These are phyloP conservation scores for Dothistroma septosporum DNA, from an alignment of 2,329 filamentous ascomycete species.

Conservation along the genomic window DNA sequence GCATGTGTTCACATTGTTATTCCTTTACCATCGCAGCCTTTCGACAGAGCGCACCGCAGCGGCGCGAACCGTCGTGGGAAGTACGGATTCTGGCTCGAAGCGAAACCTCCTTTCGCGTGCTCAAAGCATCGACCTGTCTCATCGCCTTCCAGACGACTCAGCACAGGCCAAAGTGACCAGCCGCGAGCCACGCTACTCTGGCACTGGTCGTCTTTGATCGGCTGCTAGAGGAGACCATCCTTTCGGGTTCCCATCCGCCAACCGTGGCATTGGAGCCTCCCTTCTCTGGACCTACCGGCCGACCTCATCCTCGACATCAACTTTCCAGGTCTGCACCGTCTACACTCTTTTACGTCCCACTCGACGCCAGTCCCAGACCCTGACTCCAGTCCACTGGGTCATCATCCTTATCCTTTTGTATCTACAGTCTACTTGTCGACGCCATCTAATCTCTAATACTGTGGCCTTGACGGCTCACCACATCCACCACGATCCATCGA, in stretches of 20 bases:
- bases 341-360: slow-evolving; percentile 35
- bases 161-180: slow-evolving; percentile 27
- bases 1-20: not conserved
- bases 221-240: slow-evolving; percentile 30
- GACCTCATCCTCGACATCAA: slow-evolving; percentile 27
- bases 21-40: not conserved
- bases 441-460: slow-evolving; percentile 27
- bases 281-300: slow-evolving; percentile 21
- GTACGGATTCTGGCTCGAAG: slow-evolving; percentile 14
- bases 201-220: slow-evolving; percentile 31
- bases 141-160: slow-evolving; percentile 29
- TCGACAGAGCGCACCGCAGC: slow-evolving; percentile 11
- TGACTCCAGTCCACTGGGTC: slow-evolving; percentile 23
- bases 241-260: slow-evolving; percentile 29
- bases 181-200: slow-evolving; percentile 31
- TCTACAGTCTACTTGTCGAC: slow-evolving; percentile 21
- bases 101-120: slow-evolving; percentile 19
- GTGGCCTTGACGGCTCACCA: slow-evolving; percentile 19
- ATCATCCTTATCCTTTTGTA: slow-evolving; percentile 23
- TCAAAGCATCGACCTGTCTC: slow-evolving; percentile 29
- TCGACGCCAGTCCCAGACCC: slow-evolving; percentile 32
- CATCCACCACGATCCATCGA: slow-evolving; percentile 7
- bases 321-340: slow-evolving; percentile 26
- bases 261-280: slow-evolving; percentile 30
- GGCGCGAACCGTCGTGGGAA: slow-evolving; percentile 16